Percentiles rank a stretch among this genome's conserved stretches.
Evolutionary conservation across 2,329 filamentous ascomycete genomes (phyloP).

Genomic region (Moelleriella libera): DNA sequence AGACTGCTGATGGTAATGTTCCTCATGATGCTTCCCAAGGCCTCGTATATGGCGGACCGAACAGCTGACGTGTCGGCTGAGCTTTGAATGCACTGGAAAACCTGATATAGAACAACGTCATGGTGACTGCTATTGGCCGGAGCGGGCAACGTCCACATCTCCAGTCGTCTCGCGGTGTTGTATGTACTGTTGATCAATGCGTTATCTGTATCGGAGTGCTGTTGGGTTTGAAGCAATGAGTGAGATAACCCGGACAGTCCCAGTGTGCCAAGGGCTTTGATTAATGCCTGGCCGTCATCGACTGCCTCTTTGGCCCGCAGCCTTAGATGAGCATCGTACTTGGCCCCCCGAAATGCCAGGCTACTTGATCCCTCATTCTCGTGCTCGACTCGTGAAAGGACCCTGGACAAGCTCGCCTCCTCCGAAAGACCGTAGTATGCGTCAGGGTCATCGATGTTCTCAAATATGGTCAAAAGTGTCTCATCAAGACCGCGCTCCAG

Average conservation of each 20-base stretch:
- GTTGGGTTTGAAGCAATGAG: slow-evolving; percentile 57
- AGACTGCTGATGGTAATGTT: slow-evolving; percentile 34
- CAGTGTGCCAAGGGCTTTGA: slow-evolving; percentile 64
- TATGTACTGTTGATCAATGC: slow-evolving; percentile 59
- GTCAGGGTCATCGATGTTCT: slow-evolving; percentile 89
- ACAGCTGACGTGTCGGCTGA: slow-evolving; percentile 42
- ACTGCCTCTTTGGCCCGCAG: slow-evolving; percentile 38
- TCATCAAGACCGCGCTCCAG: slow-evolving; percentile 44
- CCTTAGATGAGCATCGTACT: slow-evolving; percentile 75
- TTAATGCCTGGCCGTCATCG: slow-evolving; percentile 52
- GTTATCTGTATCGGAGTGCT: slow-evolving; percentile 41
- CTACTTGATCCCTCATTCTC: slow-evolving; percentile 80
- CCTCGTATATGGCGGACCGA: slow-evolving; percentile 44
- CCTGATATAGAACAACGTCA: slow-evolving; percentile 60
- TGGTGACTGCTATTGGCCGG: slow-evolving; percentile 49
- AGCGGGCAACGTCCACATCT: slow-evolving; percentile 82
- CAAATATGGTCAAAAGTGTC: slow-evolving; percentile 69
- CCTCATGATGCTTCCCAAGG: slow-evolving; percentile 46
- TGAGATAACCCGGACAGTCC: slow-evolving; percentile 79
- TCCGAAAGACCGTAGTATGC: slow-evolving; percentile 87
- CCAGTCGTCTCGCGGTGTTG: slow-evolving; percentile 65
- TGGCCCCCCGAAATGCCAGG: slow-evolving; percentile 78
- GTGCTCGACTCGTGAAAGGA: slow-evolving; percentile 74
- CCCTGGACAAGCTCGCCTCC: slow-evolving; percentile 58
- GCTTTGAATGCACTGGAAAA: slow-evolving; percentile 65